Base-by-base conservation (phyloP, 192 early-diverging fungal genomes). In the Linnemannia zychae region DNA sequence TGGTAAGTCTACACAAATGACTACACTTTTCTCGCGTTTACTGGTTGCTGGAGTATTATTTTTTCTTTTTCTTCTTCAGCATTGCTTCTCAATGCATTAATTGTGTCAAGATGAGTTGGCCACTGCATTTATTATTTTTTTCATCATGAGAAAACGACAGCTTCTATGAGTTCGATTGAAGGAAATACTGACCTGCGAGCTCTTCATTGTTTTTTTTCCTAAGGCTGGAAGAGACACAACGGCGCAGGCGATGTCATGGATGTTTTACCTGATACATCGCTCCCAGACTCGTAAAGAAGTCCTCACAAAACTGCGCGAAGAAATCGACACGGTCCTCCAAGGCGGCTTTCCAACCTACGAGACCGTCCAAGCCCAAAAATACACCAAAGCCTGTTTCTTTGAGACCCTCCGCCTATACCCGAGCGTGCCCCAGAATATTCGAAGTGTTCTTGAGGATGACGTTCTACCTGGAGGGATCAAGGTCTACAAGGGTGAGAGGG, bases 321-420 rank as follows among this genome's bases (percentile, higher is more conserved):
- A 91, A 63, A 79, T 79, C 16, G 76, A 87, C 24, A 38, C 49
- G 11, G 37, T 71, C 17, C 63, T 84, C 2, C 31, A 71, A 24
- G 80, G 74, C 11, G 80, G 80, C 7, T 37, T 40, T n/a, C 77
- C 83, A 48, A 74, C 63, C 5, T 86, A 82, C 52, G 88, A 88
- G 36, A 69, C 36, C 18, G 57, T 60, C 13, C 81, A 88, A 20
- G 9, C 60, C 6, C 75, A 79, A 69, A 73, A 82, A 40, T 88
- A 86, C 49, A 68, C 83, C 13, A 53, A 80, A 2, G 83, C 88
- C 2, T 87, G 88, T 22, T 92, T 93, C 72, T 73, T 79, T 52
- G 95, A 96, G 82, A 82, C 91, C 3, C 67, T 95, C n/a, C 87
- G 95, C 18, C 77, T 96, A 33, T 90, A 93, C 82, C 94, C 95